Evolutionary conservation across 2,329 filamentous ascomycete species (phyloP).

Genomic region (Colletotrichum truncatum): DNA sequence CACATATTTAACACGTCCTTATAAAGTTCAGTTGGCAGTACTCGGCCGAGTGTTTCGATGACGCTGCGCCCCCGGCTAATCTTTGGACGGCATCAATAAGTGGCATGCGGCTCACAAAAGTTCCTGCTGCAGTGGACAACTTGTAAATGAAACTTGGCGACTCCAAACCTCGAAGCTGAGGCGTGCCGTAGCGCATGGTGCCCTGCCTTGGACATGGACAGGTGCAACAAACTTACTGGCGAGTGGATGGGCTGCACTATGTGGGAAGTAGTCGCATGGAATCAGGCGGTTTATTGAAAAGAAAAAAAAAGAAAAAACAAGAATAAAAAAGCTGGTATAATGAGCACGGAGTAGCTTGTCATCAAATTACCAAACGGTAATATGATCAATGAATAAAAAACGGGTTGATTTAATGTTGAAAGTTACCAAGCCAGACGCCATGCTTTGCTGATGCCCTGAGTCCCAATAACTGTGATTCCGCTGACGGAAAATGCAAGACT

Average conservation of each 20-base stretch:
- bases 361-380: background rate
- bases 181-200: background rate
- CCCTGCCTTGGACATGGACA: background rate
- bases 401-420: background rate
- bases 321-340: background rate
- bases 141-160: background rate
- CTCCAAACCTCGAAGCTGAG: background rate
- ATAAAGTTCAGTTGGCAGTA: no score
- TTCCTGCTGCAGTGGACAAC: background rate
- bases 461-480: background rate
- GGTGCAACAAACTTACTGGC: background rate
- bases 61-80: no score
- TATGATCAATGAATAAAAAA: background rate
- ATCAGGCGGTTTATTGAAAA: background rate
- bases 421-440: slow-evolving; percentile 11
- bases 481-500: background rate
- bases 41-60: no score
- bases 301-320: background rate
- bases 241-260: background rate
- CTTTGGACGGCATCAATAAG: no score
- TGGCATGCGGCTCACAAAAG: no score
- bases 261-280: background rate
- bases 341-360: background rate
- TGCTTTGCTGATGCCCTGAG: slow-evolving; percentile 20
- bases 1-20: no score